Conservation (phyloP, 805 yeast species). For the Lachancea meyersii region DNA sequence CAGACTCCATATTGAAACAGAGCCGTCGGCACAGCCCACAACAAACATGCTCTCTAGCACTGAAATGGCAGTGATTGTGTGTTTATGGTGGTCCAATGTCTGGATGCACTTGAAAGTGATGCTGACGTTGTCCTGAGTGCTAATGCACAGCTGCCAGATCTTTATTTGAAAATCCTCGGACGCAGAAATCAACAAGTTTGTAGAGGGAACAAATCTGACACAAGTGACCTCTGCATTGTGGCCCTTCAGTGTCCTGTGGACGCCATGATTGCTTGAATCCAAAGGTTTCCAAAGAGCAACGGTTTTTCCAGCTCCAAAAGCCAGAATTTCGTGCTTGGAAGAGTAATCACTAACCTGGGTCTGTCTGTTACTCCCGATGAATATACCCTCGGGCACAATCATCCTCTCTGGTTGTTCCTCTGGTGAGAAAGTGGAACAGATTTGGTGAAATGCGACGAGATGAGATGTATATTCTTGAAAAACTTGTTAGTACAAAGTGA, state of each 20-base stretch:
- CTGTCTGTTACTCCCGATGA: conserved; percentile 69
- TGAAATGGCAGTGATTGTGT: conserved; percentile 51
- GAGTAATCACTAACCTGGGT: conserved; percentile 52
- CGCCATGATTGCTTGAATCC: conserved; percentile 39
- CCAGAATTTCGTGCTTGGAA: conserved; percentile 38
- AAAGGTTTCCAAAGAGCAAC: conserved; percentile 69
- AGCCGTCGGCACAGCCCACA: conserved; percentile 63
- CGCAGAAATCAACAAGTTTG: conserved; percentile 48
- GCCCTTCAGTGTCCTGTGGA: conserved; percentile 49
- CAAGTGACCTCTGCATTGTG: conserved; percentile 61
- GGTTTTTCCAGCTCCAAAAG: conserved; percentile 64
- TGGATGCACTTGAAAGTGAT: conserved; percentile 21
- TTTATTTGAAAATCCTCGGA: conserved; percentile 60
- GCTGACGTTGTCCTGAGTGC: conserved; percentile 1
- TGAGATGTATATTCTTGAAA: conserved; percentile 4
- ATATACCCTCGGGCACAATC: conserved; percentile 46
- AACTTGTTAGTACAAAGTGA: background rate
- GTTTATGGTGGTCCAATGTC: conserved; percentile 37
- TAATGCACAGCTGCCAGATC: conserved; percentile 46
- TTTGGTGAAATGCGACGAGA: conserved; percentile 1
- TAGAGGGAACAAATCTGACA: conserved; percentile 49
- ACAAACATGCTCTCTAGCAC: conserved; percentile 39
- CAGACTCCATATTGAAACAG: conserved; percentile 44
- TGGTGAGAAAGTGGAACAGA: background rate
- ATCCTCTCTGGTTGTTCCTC: background rate